Evolutionary conservation across 2,329 filamentous ascomycete genomes (phyloP), one percentile per base, ranked within the genome.

Genomic region (Apiospora arundinis): DNA sequence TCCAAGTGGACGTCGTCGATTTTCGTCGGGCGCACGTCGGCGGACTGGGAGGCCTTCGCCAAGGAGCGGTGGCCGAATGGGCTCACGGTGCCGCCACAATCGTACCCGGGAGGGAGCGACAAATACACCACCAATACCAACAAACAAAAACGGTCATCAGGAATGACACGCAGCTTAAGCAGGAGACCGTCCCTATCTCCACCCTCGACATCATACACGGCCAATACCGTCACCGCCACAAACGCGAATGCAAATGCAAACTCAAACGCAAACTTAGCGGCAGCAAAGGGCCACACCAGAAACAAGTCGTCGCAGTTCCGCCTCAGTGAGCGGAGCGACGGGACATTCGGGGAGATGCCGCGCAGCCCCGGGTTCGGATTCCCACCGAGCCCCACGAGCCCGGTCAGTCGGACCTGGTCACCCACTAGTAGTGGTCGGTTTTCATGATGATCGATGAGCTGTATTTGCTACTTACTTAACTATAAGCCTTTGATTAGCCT

Each of bases 331-430:
- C 37, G 28, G 18, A 70, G 69, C 46, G 71, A 66, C 21, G 71
- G 71, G 49, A 72, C 71, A 21, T 72, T 72, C 56, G 71, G 71
- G n/a, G 69, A 52, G 25, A 23, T 52, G 45, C 67, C 67, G 67
- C 25, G 28, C 18, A 69, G 67, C 12, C 67, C 67, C 56, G 56
- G 56, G 9, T 63, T 63, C 18, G 52, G 32, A 21, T 32, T 63
- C 32, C 32, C 21, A 9, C 56, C 56, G 56, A 63, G 56, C 32
- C 56, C 56, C 28, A 40, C 56, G 16, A 63, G 18, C 32, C 56
- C 56, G 56, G 21, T 40, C 32, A 63, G 56, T 11, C 28, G 1
- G 18, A 40, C 28, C 56, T 63, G 9, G n/a, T n/a, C n/a, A n/a
- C n/a, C n/a, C n/a, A n/a, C n/a, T n/a, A n/a, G n/a, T n/a, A 63